phyloP scores from a whole-genome alignment of 768 basidiomycete genomes.

The Agaricus blazei region DNA sequence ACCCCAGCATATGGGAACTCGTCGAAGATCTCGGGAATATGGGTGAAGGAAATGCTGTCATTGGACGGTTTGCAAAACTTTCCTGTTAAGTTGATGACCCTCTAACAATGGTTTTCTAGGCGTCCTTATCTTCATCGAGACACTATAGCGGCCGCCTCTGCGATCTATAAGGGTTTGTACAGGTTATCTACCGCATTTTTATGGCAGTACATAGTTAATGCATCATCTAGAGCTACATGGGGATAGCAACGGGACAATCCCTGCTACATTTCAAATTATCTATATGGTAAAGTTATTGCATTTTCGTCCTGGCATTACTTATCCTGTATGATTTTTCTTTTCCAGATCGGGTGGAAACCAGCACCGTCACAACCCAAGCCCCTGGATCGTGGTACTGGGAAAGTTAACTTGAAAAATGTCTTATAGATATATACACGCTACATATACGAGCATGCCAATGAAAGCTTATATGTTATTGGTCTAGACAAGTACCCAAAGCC shows the following conservation, averaged over 20 bases:
- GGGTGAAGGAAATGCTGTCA: constrained; percentile 92
- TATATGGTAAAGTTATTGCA: constrained; percentile 62
- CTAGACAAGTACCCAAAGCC: background rate
- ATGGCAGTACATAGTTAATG: background rate
- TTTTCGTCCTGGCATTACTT: background rate
- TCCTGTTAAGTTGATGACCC: background rate
- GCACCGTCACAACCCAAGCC: constrained; percentile 38
- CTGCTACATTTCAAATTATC: constrained; percentile 95
- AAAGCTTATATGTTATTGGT: background rate
- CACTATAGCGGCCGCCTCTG: constrained; percentile 84
- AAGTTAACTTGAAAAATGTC: constrained; percentile 38
- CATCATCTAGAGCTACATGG: constrained; percentile 69
- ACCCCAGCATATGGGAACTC: constrained; percentile 95
- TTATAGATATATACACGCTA: constrained; percentile 16
- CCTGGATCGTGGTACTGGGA: constrained; percentile 39
- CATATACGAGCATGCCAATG: background rate
- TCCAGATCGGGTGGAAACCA: constrained; percentile 44
- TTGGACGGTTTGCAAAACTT: constrained; percentile 57
- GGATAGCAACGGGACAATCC: constrained; percentile 74
- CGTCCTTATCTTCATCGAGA: constrained; percentile 72
- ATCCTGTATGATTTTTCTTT: background rate
- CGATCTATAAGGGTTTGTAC: constrained; percentile 81
- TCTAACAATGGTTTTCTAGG: constrained; percentile 28
- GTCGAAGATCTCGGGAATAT: constrained; percentile 91
- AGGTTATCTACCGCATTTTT: background rate